Conservation (phyloP, 768 basidiomycete species). For the Boletus barrowsii region DNA sequence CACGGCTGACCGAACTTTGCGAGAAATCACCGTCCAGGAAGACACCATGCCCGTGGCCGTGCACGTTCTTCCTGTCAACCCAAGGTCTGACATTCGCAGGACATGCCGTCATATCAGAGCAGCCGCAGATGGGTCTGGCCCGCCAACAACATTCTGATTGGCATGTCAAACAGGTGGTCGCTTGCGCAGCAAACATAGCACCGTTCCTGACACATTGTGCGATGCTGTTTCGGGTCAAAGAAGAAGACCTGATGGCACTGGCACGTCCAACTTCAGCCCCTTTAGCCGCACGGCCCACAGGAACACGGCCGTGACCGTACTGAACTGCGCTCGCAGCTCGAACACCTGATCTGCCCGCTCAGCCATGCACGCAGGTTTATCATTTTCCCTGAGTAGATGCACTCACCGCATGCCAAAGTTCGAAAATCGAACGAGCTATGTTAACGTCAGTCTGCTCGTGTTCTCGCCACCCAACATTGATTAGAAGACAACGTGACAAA, state of each 20-base stretch:
- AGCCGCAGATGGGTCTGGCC: background rate
- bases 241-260: background rate
- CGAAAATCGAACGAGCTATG: no score
- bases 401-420: no score
- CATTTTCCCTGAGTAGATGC: no score
- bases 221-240: background rate
- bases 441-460: background rate
- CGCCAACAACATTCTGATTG: background rate
- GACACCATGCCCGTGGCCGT: background rate
- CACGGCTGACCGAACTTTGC: background rate
- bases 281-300: background rate
- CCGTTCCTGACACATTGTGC: background rate
- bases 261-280: background rate
- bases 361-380: no score
- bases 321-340: no score
- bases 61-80: background rate
- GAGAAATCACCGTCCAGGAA: background rate
- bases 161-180: background rate
- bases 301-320: background rate
- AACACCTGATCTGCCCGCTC: no score
- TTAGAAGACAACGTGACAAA: background rate
- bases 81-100: background rate
- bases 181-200: background rate
- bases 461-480: background rate
- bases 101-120: background rate